Evolutionary conservation across 2,329 filamentous ascomycete genomes (phyloP).

Genomic region (Macrophomina tecta): DNA sequence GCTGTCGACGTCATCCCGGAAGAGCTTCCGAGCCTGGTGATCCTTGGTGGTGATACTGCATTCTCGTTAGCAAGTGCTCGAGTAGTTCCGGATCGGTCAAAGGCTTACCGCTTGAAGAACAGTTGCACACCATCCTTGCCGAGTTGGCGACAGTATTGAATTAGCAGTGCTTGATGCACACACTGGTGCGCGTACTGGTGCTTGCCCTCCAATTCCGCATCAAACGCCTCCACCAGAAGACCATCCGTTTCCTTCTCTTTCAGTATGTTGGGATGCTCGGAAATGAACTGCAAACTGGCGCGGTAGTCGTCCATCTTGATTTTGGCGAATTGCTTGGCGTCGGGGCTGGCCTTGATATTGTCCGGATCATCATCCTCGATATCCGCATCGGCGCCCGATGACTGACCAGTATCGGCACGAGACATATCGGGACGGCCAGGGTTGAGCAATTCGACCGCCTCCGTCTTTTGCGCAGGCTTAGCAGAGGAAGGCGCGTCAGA

Average conservation of each 20-base stretch:
- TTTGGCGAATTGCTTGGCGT: constrained; percentile 80
- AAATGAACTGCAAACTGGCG: constrained; percentile 76
- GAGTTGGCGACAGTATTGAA: constrained; percentile 93
- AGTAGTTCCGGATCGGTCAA: neutral
- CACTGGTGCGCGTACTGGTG: constrained; percentile 81
- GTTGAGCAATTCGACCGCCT: constrained; percentile 75
- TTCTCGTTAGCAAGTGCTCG: neutral
- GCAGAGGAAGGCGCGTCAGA: constrained; percentile 36
- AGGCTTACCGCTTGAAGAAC: constrained; percentile 82
- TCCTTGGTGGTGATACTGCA: constrained; percentile 77
- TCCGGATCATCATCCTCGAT: constrained; percentile 72
- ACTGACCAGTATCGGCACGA: constrained; percentile 52
- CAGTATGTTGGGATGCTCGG: constrained; percentile 77
- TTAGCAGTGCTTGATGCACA: constrained; percentile 88
- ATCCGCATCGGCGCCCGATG: constrained; percentile 67
- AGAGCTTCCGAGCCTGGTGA: constrained; percentile 89
- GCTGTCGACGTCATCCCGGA: constrained; percentile 88
- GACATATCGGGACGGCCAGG: constrained; percentile 55
- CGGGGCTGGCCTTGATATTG: constrained; percentile 74
- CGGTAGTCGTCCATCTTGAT: constrained; percentile 79
- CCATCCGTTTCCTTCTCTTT: constrained; percentile 89
- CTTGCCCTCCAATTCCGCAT: constrained; percentile 77
- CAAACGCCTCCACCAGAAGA: constrained; percentile 88
- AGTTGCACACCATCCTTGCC: constrained; percentile 85
- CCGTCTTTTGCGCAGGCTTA: constrained; percentile 45